These are phyloP conservation scores for Diaporthe ampelina DNA, from an alignment of 2,329 filamentous ascomycete species.

Conservation along the genomic window DNA sequence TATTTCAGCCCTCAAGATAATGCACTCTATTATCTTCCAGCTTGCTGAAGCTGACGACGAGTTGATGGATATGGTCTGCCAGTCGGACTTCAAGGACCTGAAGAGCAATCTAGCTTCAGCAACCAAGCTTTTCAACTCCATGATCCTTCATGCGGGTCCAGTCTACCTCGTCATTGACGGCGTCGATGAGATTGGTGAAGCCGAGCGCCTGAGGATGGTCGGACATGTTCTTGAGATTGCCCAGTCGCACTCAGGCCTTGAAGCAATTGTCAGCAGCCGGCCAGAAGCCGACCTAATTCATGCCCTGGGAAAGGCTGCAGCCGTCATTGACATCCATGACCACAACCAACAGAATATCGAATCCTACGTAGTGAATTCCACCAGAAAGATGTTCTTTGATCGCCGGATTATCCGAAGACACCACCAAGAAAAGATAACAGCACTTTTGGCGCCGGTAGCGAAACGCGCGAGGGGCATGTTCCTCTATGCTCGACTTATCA, in stretches of 20 bases:
- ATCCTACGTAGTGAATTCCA: background rate
- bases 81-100: background rate
- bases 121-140: background rate
- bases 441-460: background rate
- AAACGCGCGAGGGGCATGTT: conserved; percentile 6
- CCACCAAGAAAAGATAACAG: background rate
- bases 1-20: background rate
- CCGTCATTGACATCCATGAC: background rate
- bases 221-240: background rate
- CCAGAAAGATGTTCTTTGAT: background rate
- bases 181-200: background rate
- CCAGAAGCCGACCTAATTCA: background rate
- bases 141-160: background rate
- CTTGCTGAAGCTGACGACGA: background rate
- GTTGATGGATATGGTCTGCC: background rate
- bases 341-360: background rate
- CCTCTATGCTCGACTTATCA: conserved; percentile 18
- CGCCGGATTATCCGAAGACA: background rate
- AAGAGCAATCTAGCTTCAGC: background rate
- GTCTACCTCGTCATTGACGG: conserved; percentile 18
- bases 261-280: conserved; percentile 1
- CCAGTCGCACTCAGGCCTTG: background rate
- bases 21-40: conserved; percentile 9
- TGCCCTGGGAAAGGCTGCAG: background rate
- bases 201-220: background rate